Conservation (phyloP, 164 flowering plant species). For the Chloranthus sessilifolius region DNA sequence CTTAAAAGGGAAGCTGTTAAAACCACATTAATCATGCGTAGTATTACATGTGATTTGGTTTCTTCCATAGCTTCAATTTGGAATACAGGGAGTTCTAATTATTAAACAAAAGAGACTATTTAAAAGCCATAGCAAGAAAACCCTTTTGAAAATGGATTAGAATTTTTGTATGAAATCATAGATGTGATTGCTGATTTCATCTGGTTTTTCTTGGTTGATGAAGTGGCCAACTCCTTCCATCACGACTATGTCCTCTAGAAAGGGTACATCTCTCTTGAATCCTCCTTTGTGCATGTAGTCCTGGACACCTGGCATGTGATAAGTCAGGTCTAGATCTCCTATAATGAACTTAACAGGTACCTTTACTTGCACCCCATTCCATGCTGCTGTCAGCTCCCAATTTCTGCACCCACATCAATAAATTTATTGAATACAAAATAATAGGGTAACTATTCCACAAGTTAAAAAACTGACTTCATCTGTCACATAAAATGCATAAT, state of each 20-base stretch:
- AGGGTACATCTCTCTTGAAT: constrained; percentile 21
- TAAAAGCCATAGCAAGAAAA: too few species aligned
- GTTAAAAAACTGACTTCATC: too few species aligned
- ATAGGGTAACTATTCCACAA: too few species aligned
- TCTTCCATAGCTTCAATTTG: too few species aligned
- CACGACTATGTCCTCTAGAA: constrained; percentile 18
- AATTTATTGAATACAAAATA: too few species aligned
- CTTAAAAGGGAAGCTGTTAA: too few species aligned
- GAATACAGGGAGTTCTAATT: too few species aligned
- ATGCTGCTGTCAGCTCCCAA: constrained; percentile 45
- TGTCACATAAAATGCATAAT: too few species aligned
- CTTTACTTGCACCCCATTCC: constrained; percentile 34
- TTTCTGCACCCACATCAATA: constrained; percentile 24
- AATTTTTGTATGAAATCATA: constrained; percentile 22
- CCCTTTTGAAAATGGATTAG: too few species aligned
- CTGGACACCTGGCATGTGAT: constrained; percentile 21
- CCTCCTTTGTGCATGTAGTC: constrained; percentile 26
- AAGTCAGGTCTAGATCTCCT: constrained; percentile 38
- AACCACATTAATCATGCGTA: too few species aligned
- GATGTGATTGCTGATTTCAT: constrained; percentile 26
- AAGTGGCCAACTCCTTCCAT: constrained; percentile 31
- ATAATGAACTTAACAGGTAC: constrained; percentile 40
- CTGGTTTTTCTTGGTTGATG: constrained; percentile 29
- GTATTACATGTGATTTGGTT: too few species aligned
- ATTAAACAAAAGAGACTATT: too few species aligned